Conservation (phyloP, 179 eudicot species). For the Sideroxylon spinosum region DNA sequence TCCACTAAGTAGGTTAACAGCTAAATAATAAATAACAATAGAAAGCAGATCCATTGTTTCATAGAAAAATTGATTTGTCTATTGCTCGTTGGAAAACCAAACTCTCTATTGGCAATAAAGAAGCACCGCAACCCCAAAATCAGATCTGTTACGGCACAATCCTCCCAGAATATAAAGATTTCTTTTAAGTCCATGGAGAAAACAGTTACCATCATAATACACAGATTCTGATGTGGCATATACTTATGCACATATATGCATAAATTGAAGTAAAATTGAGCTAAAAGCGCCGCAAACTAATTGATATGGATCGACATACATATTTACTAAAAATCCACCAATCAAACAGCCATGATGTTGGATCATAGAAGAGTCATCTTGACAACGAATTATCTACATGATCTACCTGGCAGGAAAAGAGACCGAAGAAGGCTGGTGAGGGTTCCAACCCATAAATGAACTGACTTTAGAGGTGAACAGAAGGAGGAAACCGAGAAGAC, state of each 20-base stretch:
- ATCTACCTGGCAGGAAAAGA: conserved; percentile 47
- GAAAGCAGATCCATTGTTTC: background rate
- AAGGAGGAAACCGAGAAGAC: conserved; percentile 23
- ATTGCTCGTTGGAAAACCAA: background rate
- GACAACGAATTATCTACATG: too few species aligned
- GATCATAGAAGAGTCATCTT: too few species aligned
- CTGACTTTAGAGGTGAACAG: conserved; percentile 31
- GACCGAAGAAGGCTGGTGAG: conserved; percentile 38
- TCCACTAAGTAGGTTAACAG: background rate
- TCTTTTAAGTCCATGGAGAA: background rate
- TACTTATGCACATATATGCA: background rate
- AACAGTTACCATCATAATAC: background rate
- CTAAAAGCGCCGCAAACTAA: background rate
- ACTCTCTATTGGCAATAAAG: conserved; percentile 1
- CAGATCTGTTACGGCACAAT: background rate
- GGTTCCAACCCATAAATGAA: conserved; percentile 44
- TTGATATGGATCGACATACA: too few species aligned
- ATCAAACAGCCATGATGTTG: too few species aligned
- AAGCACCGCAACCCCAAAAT: background rate
- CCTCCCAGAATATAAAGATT: background rate
- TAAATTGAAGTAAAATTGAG: background rate
- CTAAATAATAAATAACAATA: background rate
- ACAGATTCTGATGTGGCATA: background rate
- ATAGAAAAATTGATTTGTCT: background rate
- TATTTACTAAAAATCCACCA: too few species aligned